Percentiles rank a stretch among this genome's conserved stretches.
These are phyloP conservation scores for Picea abies DNA, from an alignment of 83 land plant genomes.

Conservation along the genomic window DNA sequence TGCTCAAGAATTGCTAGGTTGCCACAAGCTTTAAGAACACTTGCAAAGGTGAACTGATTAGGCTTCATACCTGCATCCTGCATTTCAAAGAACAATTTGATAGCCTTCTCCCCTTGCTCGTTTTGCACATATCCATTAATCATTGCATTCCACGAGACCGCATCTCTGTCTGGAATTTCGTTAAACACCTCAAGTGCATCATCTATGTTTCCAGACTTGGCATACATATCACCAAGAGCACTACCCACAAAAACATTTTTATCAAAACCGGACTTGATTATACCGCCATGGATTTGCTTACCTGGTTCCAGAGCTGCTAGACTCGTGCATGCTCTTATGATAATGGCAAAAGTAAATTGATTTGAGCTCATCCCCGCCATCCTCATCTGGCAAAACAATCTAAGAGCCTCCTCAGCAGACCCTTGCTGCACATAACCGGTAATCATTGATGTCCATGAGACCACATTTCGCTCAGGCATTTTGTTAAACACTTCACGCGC, in stretches of 20 bases:
- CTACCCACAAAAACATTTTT: slow-evolving; percentile 15
- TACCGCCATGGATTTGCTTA: slow-evolving; percentile 34
- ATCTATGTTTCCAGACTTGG: slow-evolving; percentile 22
- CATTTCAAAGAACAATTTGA: slow-evolving; percentile 34
- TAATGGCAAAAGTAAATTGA: slow-evolving; percentile 46
- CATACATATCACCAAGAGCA: slow-evolving; percentile 26
- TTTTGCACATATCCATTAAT: neutral
- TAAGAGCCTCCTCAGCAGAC: slow-evolving; percentile 33
- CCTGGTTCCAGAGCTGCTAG: slow-evolving; percentile 17
- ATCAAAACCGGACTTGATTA: slow-evolving; percentile 25
- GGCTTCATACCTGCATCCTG: neutral
- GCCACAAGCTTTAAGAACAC: slow-evolving; percentile 9
- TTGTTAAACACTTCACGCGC: slow-evolving; percentile 43
- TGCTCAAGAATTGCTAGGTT: neutral
- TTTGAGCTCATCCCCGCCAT: slow-evolving; percentile 15
- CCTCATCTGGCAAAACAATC: slow-evolving; percentile 26
- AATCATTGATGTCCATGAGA: slow-evolving; percentile 59
- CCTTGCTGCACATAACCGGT: slow-evolving; percentile 35
- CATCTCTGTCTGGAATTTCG: neutral
- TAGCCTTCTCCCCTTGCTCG: neutral
- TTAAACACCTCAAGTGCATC: slow-evolving; percentile 22
- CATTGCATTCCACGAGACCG: slow-evolving; percentile 9
- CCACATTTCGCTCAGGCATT: slow-evolving; percentile 45
- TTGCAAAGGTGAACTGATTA: neutral
- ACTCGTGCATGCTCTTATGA: slow-evolving; percentile 39